A percentile compares a stretch with the other conserved stretches of the same genome.
Evolutionary conservation across 306 rosid species (phyloP).

Genomic region (Luffa aegyptiaca): DNA sequence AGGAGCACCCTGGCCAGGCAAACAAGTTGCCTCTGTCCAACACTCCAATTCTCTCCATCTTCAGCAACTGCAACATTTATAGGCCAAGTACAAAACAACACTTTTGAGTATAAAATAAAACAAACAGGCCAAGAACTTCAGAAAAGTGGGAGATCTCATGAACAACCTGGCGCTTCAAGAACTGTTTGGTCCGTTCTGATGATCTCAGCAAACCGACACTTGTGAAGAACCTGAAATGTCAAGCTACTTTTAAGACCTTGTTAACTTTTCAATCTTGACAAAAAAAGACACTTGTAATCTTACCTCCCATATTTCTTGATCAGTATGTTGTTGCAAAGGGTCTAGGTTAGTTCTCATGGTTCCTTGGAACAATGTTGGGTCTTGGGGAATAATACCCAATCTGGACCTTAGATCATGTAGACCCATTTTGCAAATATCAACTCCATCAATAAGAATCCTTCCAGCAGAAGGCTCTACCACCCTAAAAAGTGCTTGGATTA

Average conservation of each 20-base stretch:
- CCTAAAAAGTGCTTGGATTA: constrained; percentile 64
- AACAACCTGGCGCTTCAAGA: constrained; percentile 85
- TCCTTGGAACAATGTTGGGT: constrained; percentile 59
- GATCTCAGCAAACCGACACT: constrained; percentile 64
- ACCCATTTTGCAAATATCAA: constrained; percentile 53
- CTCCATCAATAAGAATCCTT: constrained; percentile 40
- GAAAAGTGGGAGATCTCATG: background rate
- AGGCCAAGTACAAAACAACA: background rate
- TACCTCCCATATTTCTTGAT: constrained; percentile 71
- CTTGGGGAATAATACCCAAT: constrained; percentile 67
- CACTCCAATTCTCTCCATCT: constrained; percentile 95
- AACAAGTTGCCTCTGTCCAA: constrained; percentile 91
- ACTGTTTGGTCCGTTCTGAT: constrained; percentile 49
- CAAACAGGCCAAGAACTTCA: background rate
- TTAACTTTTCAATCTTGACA: background rate
- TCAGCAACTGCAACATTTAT: constrained; percentile 54
- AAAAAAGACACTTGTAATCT: constrained; percentile 9
- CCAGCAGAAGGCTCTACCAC: constrained; percentile 61
- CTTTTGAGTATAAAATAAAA: background rate
- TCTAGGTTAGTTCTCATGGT: constrained; percentile 60
- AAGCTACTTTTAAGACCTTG: background rate
- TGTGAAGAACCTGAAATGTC: constrained; percentile 51
- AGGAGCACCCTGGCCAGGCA: constrained; percentile 79
- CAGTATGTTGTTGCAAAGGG: constrained; percentile 49
- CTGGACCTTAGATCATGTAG: constrained; percentile 69